These are phyloP conservation scores for Arachis stenosperma DNA, from an alignment of 306 rosid species.

Conservation along the genomic window DNA sequence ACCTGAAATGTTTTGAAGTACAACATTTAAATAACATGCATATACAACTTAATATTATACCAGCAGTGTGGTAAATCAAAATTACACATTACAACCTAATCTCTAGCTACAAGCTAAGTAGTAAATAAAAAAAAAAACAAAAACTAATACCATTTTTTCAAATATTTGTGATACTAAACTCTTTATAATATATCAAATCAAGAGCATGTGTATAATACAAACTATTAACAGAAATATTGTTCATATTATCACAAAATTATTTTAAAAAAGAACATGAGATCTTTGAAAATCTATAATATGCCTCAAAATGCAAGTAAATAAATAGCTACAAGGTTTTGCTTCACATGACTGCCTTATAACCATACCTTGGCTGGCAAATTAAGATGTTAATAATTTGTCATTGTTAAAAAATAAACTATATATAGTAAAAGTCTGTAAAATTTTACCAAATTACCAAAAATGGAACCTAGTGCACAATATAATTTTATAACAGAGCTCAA, in stretches of 20 bases:
- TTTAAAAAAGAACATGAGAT: not conserved
- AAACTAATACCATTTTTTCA: too few species aligned
- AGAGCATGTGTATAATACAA: constrained; percentile 20
- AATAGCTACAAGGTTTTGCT: constrained; percentile 12
- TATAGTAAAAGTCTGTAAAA: constrained; percentile 11
- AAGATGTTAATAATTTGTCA: not conserved
- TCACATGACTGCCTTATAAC: constrained; percentile 9
- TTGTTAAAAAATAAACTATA: not conserved
- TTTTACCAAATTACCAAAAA: too few species aligned
- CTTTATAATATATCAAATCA: constrained; percentile 59
- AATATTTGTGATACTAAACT: too few species aligned
- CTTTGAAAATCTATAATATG: not conserved
- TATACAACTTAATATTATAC: constrained; percentile 15
- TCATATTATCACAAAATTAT: constrained; percentile 12
- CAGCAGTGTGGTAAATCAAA: not conserved
- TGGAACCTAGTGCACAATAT: constrained; percentile 14
- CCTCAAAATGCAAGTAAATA: not conserved
- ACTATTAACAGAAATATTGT: constrained; percentile 21
- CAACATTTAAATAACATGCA: constrained; percentile 26
- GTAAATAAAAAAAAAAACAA: too few species aligned
- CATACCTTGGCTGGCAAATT: constrained; percentile 21
- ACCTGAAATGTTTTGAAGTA: constrained; percentile 56
- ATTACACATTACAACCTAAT: not conserved
- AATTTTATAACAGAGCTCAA: constrained; percentile 21
- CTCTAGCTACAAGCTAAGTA: too few species aligned